Conservation (phyloP, 2,329 filamentous ascomycete genomes). For the Colletotrichum sp. region DNA sequence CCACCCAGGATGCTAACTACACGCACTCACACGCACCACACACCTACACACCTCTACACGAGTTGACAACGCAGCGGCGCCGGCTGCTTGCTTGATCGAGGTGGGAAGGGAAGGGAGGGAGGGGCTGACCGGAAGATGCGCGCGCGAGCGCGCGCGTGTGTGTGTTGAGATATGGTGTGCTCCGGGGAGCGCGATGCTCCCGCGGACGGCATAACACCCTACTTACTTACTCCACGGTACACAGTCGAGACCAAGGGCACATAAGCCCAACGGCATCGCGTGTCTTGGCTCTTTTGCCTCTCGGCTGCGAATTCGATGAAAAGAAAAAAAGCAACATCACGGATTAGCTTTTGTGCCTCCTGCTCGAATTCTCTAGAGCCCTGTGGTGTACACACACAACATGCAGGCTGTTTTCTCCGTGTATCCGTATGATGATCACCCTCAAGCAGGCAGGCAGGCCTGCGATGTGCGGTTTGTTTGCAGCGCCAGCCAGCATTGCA, state of each 20-base stretch:
- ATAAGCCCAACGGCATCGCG: neutral
- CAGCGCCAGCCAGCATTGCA: neutral
- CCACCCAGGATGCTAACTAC: neutral
- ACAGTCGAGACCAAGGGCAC: neutral
- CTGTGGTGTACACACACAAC: neutral
- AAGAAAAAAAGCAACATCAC: neutral
- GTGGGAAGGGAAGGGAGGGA: neutral
- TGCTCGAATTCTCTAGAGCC: neutral
- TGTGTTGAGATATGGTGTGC: neutral
- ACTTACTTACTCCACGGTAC: neutral
- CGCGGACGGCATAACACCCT: neutral
- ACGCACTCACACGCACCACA: neutral
- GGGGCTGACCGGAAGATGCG: neutral
- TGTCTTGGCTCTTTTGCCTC: neutral
- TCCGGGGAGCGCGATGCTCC: neutral
- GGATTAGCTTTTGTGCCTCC: neutral
- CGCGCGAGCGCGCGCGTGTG: neutral
- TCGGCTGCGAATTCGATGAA: neutral
- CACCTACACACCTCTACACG: neutral
- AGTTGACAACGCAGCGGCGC: constrained; percentile 1
- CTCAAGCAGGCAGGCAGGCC: neutral
- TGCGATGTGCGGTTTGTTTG: too few species aligned
- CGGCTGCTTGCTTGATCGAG: constrained; percentile 16
- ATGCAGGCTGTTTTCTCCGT: neutral
- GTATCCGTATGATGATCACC: neutral